These are phyloP conservation scores for Solanum hybrid DNA, from an alignment of 305 asterid species.

Conservation along the genomic window DNA sequence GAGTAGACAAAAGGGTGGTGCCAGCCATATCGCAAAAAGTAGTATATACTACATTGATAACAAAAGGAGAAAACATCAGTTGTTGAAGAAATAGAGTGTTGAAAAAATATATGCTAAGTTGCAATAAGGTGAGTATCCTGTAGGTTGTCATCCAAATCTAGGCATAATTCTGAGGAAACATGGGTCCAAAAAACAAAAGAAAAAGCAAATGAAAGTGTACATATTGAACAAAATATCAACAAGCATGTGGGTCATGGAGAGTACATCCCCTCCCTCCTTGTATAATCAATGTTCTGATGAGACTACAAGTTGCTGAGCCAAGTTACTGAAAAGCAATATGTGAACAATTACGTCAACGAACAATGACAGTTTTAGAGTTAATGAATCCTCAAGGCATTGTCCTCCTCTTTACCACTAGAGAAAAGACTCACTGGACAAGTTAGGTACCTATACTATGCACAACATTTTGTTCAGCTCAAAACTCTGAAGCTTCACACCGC, in stretches of 20 bases:
- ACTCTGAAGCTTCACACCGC: background rate
- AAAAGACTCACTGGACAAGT: background rate
- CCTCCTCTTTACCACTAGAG: background rate
- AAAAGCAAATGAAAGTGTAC: no score
- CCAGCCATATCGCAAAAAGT: background rate
- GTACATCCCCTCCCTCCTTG: background rate
- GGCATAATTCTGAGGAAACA: no score
- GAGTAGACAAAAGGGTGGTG: background rate
- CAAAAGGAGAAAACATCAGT: no score
- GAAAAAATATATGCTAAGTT: no score
- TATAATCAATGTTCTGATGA: background rate
- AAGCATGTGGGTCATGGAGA: background rate
- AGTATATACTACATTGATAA: background rate
- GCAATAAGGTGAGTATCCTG: no score
- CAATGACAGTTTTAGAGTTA: background rate
- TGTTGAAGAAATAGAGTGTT: no score
- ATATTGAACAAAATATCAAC: no score
- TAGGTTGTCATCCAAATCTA: no score
- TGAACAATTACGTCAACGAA: background rate
- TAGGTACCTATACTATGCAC: background rate
- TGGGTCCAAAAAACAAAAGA: no score
- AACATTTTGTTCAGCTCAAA: background rate
- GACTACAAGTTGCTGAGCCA: background rate
- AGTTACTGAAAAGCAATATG: background rate
- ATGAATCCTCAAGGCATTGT: background rate